Conservation (phyloP, 1,284 basidiomycete species). For the Irpex sp. region DNA sequence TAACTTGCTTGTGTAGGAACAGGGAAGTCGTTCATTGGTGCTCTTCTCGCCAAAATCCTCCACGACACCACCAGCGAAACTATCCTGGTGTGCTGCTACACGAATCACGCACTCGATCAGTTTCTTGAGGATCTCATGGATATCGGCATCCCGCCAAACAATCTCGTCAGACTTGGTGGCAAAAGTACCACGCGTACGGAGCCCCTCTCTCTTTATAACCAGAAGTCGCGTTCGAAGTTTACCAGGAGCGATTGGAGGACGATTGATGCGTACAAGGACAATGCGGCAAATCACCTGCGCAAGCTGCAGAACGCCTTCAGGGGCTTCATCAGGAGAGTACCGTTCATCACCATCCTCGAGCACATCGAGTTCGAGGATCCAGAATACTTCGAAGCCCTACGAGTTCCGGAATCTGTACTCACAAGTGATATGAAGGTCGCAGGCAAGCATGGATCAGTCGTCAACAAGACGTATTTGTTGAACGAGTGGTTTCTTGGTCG, state of each 20-base stretch:
- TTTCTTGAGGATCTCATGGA: conserved; percentile 56
- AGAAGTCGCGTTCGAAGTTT: no score
- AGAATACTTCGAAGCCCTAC: neutral
- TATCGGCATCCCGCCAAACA: conserved; percentile 46
- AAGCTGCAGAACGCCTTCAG: neutral
- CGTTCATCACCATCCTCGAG: conserved; percentile 32
- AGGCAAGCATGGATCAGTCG: conserved; percentile 32
- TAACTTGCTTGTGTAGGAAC: no score
- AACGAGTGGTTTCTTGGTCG: conserved; percentile 64
- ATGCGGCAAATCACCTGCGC: conserved; percentile 10
- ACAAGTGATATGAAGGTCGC: conserved; percentile 41
- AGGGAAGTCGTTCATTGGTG: conserved; percentile 68
- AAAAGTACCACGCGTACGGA: conserved; percentile 46
- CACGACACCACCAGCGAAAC: conserved; percentile 41
- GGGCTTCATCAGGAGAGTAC: conserved; percentile 31
- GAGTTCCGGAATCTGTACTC: neutral
- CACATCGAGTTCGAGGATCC: conserved; percentile 5
- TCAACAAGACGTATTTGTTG: conserved; percentile 34
- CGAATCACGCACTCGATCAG: conserved; percentile 66
- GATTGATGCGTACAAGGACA: conserved; percentile 35
- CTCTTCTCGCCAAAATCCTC: conserved; percentile 52
- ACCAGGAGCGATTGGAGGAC: conserved; percentile 38
- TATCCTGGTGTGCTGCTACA: conserved; percentile 64
- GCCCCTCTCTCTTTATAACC: conserved; percentile 36
- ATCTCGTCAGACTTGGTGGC: conserved; percentile 52